Conservation (phyloP, 176 grass and related monocot species). For the Cenchrus americanus region DNA sequence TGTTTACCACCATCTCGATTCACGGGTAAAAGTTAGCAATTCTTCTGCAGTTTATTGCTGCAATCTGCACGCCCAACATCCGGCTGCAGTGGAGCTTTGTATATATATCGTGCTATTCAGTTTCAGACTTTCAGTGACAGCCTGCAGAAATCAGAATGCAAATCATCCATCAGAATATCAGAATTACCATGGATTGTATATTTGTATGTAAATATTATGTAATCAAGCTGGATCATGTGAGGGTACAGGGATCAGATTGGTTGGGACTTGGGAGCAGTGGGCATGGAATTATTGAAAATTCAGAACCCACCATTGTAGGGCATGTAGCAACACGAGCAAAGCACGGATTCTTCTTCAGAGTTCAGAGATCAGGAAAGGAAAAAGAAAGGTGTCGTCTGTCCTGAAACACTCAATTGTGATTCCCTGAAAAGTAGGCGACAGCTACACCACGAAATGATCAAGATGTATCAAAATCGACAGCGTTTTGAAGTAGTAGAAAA, state of each 20-base stretch:
- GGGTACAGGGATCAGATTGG: neutral
- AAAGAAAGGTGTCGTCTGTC: neutral
- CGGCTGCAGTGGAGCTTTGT: neutral
- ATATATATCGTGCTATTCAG: neutral
- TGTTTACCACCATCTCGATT: neutral
- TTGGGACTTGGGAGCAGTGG: neutral
- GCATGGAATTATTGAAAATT: neutral
- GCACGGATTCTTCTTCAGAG: constrained; percentile 2
- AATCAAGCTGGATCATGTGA: neutral
- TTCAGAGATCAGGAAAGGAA: neutral
- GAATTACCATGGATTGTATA: neutral
- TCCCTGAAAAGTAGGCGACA: neutral
- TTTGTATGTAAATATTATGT: no score
- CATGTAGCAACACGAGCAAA: neutral
- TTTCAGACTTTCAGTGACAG: neutral
- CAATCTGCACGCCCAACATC: constrained; percentile 13
- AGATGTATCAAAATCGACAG: neutral
- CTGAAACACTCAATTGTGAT: constrained; percentile 43
- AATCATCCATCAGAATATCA: neutral
- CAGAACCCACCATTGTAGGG: neutral
- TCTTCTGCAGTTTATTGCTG: neutral
- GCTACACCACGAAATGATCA: neutral
- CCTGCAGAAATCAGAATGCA: neutral
- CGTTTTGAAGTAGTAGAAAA: neutral
- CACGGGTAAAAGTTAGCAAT: neutral